Evolutionary conservation across 2,329 filamentous ascomycete genomes (phyloP).

Genomic region (Rachicladosporium sp.): DNA sequence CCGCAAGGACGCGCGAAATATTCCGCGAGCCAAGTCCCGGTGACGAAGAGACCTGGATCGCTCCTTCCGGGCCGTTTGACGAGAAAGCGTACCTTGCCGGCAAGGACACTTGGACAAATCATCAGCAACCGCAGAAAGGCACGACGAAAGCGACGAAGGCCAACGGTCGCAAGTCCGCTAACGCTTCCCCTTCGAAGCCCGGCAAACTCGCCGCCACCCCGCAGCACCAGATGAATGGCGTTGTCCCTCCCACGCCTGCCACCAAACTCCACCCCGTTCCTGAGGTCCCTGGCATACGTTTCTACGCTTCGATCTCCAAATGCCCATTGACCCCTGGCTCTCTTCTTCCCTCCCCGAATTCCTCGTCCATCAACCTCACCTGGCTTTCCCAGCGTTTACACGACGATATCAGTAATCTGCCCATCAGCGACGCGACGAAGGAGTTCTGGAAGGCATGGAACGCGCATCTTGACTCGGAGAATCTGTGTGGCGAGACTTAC

Average conservation of each 20-base stretch:
- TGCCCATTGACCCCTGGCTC: conserved; percentile 26
- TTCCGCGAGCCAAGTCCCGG: conserved; percentile 15
- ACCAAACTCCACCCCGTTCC: conserved; percentile 23
- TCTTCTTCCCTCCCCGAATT: conserved; percentile 29
- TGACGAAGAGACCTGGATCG: conserved; percentile 20
- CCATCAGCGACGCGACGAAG: conserved; percentile 14
- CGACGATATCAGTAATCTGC: conserved; percentile 13
- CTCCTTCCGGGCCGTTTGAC: conserved; percentile 25
- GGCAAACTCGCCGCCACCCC: neutral
- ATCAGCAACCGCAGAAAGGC: neutral
- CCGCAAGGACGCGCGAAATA: conserved; percentile 1
- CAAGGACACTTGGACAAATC: conserved; percentile 22
- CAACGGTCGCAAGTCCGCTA: neutral
- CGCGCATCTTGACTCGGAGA: conserved; percentile 25
- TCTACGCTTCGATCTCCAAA: conserved; percentile 30
- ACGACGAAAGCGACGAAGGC: neutral
- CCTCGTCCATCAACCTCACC: conserved; percentile 28
- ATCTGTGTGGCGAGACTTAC: conserved; percentile 22
- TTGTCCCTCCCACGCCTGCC: conserved; percentile 3
- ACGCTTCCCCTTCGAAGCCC: too few relatives aligned
- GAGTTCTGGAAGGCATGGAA: conserved; percentile 28
- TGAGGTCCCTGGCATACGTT: conserved; percentile 22
- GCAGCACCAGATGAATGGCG: neutral
- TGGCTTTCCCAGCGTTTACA: conserved; percentile 26
- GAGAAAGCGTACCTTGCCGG: conserved; percentile 21